Evolutionary conservation across 345 rosid species (phyloP), one percentile per base, ranked within the genome.

Genomic region (Angophora floribunda): DNA sequence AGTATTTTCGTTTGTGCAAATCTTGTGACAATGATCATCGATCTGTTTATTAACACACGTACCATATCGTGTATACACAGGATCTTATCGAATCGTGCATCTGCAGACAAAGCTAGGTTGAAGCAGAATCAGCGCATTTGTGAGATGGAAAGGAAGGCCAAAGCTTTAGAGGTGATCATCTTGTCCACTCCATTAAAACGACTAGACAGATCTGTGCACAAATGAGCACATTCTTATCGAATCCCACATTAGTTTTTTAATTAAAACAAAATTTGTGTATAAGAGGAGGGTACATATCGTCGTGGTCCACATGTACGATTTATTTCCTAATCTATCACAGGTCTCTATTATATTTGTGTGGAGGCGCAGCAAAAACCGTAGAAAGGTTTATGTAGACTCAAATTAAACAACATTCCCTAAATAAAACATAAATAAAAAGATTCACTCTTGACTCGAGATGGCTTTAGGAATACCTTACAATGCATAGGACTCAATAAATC

Each of bases 31-130:
- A 44, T 59, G n/a, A 17, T 30, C 61, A 7, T 41, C n/a, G 41
- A 51, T 57, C 50, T 19, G 30, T 22, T 21, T 44, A 45, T 61
- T 52, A 16, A 61, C 47, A 13, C 26, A 8, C 17, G 13, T 36
- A 44, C 17, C 30, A 4, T 87, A 85, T 52, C 51, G 57, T 47
- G 24, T 82, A n/a, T 87, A 85, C 63, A 93, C 63, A 93, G 94
- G 90, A 57, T 55, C 55, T n/a, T 90, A 19, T 87, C 92, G 11
- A 93, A 91, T 67, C 91, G 93, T 28, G 63, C 75, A 21, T 91
- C 93, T 30, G 92, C 94, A 50, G 87, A 90, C 22, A 91, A 21
- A 89, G 87, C 91, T 44, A 92, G 91, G 86, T 1, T 32, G 79
- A 91, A 55, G 91, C 86, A 85, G 89, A 51, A 52, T 21, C 88